Evolutionary conservation across 177 flowering plant species (phyloP).

Genomic region (Vitis hybrid): DNA sequence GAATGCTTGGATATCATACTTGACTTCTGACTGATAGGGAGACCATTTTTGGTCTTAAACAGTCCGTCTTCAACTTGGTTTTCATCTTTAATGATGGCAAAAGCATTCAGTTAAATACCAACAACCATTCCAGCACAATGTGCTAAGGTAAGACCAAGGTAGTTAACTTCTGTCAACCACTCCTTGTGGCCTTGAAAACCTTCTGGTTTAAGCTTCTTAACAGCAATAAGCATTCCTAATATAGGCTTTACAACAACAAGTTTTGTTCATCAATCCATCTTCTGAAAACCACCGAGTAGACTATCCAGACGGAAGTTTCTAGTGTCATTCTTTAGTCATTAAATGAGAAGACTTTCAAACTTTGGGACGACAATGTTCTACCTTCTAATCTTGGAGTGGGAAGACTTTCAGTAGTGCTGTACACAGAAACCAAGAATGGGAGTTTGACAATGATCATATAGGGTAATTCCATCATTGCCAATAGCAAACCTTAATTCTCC

Average conservation of each 20-base stretch:
- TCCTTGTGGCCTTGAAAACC: slow-evolving; percentile 86
- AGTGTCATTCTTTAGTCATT: slow-evolving; percentile 70
- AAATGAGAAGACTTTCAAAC: slow-evolving; percentile 64
- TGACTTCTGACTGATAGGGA: too few relatives aligned
- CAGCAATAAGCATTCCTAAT: slow-evolving; percentile 75
- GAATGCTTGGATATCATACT: too few relatives aligned
- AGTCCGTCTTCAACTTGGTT: too few relatives aligned
- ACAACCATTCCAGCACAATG: too few relatives aligned
- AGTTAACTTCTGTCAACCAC: slow-evolving; percentile 40
- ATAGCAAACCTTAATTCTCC: too few relatives aligned
- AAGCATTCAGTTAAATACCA: too few relatives aligned
- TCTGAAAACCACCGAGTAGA: slow-evolving; percentile 82
- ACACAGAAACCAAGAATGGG: too few relatives aligned
- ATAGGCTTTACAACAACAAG: slow-evolving; percentile 59
- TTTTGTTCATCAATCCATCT: slow-evolving; percentile 78
- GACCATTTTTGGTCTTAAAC: too few relatives aligned
- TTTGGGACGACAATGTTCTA: slow-evolving; percentile 56
- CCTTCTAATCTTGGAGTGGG: slow-evolving; percentile 70
- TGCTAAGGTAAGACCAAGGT: too few relatives aligned
- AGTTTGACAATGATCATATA: too few relatives aligned
- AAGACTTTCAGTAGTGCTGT: slow-evolving; percentile 32
- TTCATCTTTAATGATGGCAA: too few relatives aligned
- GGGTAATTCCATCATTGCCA: too few relatives aligned
- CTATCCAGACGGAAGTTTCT: slow-evolving; percentile 77
- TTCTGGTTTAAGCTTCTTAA: slow-evolving; percentile 81